Conservation (phyloP, 106 monocot genomes). For the Phalaenopsis equestris region DNA sequence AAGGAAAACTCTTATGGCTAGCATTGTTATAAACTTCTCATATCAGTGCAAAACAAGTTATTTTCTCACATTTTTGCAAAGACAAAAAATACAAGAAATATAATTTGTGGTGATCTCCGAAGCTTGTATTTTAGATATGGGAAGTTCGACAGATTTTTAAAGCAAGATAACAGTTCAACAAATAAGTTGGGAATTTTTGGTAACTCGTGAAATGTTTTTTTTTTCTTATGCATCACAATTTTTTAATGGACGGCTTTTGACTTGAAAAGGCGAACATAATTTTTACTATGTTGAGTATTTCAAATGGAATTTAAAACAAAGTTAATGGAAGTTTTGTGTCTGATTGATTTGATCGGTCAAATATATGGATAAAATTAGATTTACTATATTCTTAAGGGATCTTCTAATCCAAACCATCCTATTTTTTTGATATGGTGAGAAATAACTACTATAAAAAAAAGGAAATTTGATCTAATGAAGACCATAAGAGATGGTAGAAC, state of each 20-base stretch:
- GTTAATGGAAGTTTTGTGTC: neutral
- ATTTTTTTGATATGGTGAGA: no score
- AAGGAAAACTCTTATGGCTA: neutral
- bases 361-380: neutral
- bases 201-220: neutral
- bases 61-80: neutral
- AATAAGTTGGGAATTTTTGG: neutral
- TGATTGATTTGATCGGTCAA: neutral
- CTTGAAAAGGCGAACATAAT: neutral
- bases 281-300: neutral
- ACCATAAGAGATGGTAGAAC: no score
- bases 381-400: no score
- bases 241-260: neutral
- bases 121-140: neutral
- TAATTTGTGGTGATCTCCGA: neutral
- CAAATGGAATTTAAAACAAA: neutral
- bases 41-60: neutral
- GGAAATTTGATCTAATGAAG: no score
- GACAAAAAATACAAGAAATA: neutral
- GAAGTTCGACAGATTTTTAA: neutral
- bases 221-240: neutral
- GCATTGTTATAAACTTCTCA: neutral
- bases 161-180: neutral
- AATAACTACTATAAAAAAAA: no score
- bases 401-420: no score